Evolutionary conservation across 1,284 basidiomycete genomes (phyloP).

Genomic region (Phaffia rhodozyma): DNA sequence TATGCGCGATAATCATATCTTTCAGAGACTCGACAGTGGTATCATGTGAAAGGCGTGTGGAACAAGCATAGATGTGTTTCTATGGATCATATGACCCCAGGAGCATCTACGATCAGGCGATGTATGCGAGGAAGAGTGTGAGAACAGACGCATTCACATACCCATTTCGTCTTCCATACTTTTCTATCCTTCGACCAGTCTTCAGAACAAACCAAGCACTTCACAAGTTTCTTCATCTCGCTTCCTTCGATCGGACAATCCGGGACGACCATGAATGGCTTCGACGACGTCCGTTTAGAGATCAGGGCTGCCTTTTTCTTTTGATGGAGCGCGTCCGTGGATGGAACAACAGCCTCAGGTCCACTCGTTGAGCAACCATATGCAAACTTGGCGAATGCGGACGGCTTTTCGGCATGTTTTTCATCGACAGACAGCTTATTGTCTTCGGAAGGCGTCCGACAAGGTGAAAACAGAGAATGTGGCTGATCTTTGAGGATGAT

Average conservation of each 20-base stretch:
- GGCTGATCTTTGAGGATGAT: too few relatives aligned
- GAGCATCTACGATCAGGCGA: background rate
- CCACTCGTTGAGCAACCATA: background rate
- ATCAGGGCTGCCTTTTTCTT: too few relatives aligned
- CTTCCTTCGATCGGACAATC: conserved; percentile 1
- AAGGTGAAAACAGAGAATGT: too few relatives aligned
- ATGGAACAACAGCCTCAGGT: too few relatives aligned
- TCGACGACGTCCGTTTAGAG: too few relatives aligned
- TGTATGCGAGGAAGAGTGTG: background rate
- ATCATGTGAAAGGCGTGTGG: background rate
- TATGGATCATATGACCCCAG: too few relatives aligned
- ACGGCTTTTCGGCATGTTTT: too few relatives aligned
- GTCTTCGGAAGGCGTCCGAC: too few relatives aligned
- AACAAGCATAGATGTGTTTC: background rate
- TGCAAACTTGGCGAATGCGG: background rate
- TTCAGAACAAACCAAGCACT: conserved; percentile 4
- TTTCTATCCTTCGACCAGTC: background rate
- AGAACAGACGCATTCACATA: background rate
- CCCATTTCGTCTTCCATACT: conserved; percentile 3
- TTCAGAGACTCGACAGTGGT: background rate
- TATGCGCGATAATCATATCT: background rate
- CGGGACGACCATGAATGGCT: background rate
- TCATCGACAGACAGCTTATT: too few relatives aligned
- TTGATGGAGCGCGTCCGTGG: too few relatives aligned
- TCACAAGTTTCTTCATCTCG: conserved; percentile 1